phyloP scores from a whole-genome alignment of 2,329 filamentous ascomycete genomes.

The Microascus cirrosus region DNA sequence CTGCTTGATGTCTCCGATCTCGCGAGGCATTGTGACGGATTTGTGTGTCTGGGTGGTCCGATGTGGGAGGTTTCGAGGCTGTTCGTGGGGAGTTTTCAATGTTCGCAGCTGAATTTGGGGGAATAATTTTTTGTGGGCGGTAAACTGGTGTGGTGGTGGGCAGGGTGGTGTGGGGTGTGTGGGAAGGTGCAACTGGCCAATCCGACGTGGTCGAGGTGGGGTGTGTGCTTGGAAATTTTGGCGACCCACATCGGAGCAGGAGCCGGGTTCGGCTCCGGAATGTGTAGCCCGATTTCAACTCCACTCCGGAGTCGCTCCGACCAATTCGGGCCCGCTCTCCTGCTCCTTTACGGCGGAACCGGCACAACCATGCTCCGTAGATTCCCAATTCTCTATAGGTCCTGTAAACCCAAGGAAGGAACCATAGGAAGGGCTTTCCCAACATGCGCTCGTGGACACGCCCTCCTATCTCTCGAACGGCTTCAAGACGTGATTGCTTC shows the following conservation, averaged over 20 bases:
- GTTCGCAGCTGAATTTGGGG: constrained; percentile 3
- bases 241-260: neutral
- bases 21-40: constrained; percentile 84
- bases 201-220: neutral
- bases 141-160: neutral
- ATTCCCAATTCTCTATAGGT: neutral
- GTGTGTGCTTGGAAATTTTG: neutral
- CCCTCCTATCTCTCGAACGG: too few relatives aligned
- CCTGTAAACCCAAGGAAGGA: neutral
- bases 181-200: neutral
- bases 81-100: constrained; percentile 1
- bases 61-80: neutral
- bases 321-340: neutral
- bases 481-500: too few relatives aligned
- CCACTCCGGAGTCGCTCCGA: neutral
- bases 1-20: constrained; percentile 97
- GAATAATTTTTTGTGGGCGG: constrained; percentile 5
- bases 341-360: neutral
- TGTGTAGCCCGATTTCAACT: neutral
- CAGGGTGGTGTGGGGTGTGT: neutral
- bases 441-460: too few relatives aligned
- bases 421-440: neutral
- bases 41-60: neutral
- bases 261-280: neutral
- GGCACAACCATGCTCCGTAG: neutral